Evolutionary conservation across 805 yeast species (phyloP), one percentile per base, ranked within the genome.

Genomic region (Zygotorulaspora florentina): DNA sequence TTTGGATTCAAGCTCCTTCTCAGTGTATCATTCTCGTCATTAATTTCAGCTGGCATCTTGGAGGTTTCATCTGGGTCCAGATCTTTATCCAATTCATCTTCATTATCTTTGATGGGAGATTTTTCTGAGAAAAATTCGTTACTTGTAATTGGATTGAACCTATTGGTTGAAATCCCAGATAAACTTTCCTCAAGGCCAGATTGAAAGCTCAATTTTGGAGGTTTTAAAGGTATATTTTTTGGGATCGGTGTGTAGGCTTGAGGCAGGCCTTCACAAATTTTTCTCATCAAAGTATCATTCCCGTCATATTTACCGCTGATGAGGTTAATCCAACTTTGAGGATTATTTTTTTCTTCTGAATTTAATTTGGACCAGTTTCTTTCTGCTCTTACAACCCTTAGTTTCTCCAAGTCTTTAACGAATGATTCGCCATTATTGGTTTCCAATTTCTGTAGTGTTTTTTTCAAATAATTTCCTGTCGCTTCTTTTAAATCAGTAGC

Each of bases 251-350:
- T 46, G 34, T 43, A 46, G 13, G 47, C 46, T 31, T 31, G 35
- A 4, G 53, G 53, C 20, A 50, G 25, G 9, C 50, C 50, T 13
- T 47, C 39, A 33, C 47, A 46, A 4, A 50, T 47, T 30, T 42
- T 46, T 36, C 35, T 45, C 51, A 50, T 47, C 26, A 50, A 28
- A 11, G 53, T 47, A 31, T 50, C 53, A 15, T 50, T 45, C 11
- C 51, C 50, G 36, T 57, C 62, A 37, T 53, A 52, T 23, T 59
- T 43, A 2, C 58, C 64, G 42, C 54, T 57, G 42, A 53, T 58
- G n/a, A 61, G 43, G 45, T 56, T 58, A 13, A 52, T 55, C 49
- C 55, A 54, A 40, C 42, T 50, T 27, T 52, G 52, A 8, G 60
- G 59, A 42, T 59, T 52, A 38, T 45, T 48, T 49, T 48, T 57